Conservation (phyloP, 78 protist genomes). For the Dictyostelium firmibasis region DNA sequence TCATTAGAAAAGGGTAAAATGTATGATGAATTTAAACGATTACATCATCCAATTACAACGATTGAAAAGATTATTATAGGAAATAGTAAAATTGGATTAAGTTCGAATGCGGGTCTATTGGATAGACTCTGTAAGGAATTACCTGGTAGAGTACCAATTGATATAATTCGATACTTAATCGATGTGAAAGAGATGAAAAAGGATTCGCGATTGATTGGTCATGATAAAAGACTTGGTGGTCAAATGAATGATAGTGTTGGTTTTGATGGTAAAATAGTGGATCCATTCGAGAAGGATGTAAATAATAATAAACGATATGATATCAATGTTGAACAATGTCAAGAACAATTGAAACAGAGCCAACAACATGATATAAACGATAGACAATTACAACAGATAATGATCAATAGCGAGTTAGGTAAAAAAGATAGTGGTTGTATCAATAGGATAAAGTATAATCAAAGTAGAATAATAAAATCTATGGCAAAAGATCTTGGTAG, state of each 20-base stretch:
- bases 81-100: not conserved
- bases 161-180: not conserved
- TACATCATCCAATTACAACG: not conserved
- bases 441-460: not conserved
- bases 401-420: not conserved
- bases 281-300: not conserved
- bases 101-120: not conserved
- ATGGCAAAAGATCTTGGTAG: not conserved
- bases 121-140: not conserved
- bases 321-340: not conserved
- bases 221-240: not conserved
- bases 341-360: not conserved
- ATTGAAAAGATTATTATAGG: not conserved
- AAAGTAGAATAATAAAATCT: not conserved
- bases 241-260: not conserved
- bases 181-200: not conserved
- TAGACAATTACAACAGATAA: not conserved
- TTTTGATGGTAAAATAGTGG: not conserved
- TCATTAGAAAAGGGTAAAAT: not conserved
- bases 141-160: not conserved
- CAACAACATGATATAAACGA: not conserved
- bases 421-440: not conserved
- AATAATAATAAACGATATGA: not conserved
- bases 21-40: not conserved
- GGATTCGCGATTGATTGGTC: not conserved